A percentile compares a stretch with the other conserved stretches of the same genome.
phyloP scores from a whole-genome alignment of 306 rosid species.

The Cicer chorassanicum region DNA sequence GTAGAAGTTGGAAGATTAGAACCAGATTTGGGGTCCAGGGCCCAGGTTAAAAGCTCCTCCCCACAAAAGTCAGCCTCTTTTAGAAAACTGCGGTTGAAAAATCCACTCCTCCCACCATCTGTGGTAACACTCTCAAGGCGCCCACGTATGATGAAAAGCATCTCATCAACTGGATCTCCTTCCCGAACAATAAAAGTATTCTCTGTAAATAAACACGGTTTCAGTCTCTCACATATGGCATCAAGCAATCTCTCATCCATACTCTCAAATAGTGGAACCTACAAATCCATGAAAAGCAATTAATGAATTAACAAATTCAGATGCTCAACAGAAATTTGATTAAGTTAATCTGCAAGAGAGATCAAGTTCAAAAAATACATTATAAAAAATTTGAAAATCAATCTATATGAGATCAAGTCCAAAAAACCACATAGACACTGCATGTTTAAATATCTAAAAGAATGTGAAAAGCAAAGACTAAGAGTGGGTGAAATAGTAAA shows the following conservation, averaged over 20 bases:
- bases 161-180: slow-evolving; percentile 99
- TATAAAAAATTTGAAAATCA: slow-evolving; percentile 31
- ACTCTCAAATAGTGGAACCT: slow-evolving; percentile 94
- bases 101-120: slow-evolving; percentile 96
- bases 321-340: slow-evolving; percentile 28
- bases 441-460: not conserved
- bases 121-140: slow-evolving; percentile 98
- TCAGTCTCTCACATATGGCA: slow-evolving; percentile 95
- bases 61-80: slow-evolving; percentile 96
- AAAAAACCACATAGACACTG: not conserved
- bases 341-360: not conserved
- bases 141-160: slow-evolving; percentile 97
- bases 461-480: not conserved
- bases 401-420: not conserved
- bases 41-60: slow-evolving; percentile 98
- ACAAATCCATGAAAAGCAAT: slow-evolving; percentile 46
- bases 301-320: slow-evolving; percentile 44
- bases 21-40: slow-evolving; percentile 94
- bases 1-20: slow-evolving; percentile 93
- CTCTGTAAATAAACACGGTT: slow-evolving; percentile 88
- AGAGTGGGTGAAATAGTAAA: not conserved
- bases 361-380: slow-evolving; percentile 13
- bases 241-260: slow-evolving; percentile 98
- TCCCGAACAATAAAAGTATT: slow-evolving; percentile 86
- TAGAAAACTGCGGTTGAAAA: slow-evolving; percentile 83